A percentile compares a stretch with the other conserved stretches of the same genome.
These are phyloP conservation scores for Petunia secreta DNA, from an alignment of 257 asterid genomes.

Conservation along the genomic window DNA sequence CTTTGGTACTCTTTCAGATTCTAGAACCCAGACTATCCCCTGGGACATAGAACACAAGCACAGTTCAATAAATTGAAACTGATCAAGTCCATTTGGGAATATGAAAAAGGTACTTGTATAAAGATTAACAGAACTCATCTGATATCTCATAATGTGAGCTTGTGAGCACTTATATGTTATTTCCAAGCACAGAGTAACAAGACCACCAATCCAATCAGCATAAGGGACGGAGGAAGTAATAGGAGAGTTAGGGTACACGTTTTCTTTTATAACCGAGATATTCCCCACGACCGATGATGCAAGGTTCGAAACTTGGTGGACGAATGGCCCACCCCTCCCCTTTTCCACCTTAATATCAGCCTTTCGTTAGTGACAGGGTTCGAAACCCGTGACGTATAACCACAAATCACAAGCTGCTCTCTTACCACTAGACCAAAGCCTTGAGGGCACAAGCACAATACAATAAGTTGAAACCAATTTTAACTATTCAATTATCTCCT, in stretches of 20 bases:
- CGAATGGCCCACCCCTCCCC: no score
- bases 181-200: background rate
- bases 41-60: conserved; percentile 27
- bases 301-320: no score
- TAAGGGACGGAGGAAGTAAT: background rate
- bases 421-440: no score
- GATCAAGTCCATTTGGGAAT: conserved; percentile 3
- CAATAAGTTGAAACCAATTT: background rate
- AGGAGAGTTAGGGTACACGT: background rate
- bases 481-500: background rate
- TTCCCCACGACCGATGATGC: no score
- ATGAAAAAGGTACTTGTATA: background rate
- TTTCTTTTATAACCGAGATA: no score
- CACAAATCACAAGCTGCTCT: no score
- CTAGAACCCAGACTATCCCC: conserved; percentile 84
- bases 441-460: no score
- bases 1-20: conserved; percentile 65
- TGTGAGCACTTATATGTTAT: background rate
- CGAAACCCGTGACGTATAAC: no score
- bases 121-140: background rate
- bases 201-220: background rate
- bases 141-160: background rate
- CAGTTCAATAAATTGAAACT: conserved; percentile 8
- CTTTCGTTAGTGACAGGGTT: no score
- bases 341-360: no score